Evolutionary conservation across 805 yeast species (phyloP), one percentile per base, ranked within the genome.

Genomic region (Saccharomycopsis sp.): DNA sequence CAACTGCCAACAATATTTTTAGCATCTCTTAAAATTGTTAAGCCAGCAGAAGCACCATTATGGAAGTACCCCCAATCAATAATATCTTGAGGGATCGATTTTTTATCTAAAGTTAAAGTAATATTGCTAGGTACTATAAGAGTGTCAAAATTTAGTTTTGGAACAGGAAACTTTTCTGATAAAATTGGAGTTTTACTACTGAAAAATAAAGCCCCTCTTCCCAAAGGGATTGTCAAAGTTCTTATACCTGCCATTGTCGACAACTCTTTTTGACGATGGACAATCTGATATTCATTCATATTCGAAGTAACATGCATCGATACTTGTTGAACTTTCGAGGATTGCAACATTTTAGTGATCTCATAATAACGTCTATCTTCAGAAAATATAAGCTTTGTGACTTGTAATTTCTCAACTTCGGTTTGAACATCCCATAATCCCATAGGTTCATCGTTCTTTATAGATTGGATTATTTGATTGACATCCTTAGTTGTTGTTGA

Each of bases 1-100:
- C 97, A 89, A 50, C 94, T 77, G 1, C 96, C 95, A 6, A 75
- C 70, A 6, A 85, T 75, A 6, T 84, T 86, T 31, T 70, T 69
- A 0, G 86, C 74, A 35, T 72, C 74, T 40, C 66, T 68, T 3
- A 89, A 74, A 5, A 89, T 75, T 41, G 79, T 76, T 37, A 92
- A 60, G 0, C 96, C 98, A 1, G 89, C 70, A 2, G 95, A 77
- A 0, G 78, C 94, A 13, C 98, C 98, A 51, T 83, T 84, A 51
- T 89, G 96, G 55, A 92, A 92, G 47, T 75, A 73, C 0, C 94
- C 95, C 96, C 96, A 87, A 30, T 74, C 73, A 28, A 70, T 55
- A 3, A 68, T 58, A 12, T 62, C 67, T 1, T 65, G 60, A n/a
- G 70, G 66, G 9, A 84, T 51, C 0, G 67, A 47, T 2, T 71